phyloP scores from a whole-genome alignment of 2,329 filamentous ascomycete genomes.

The Diplocarpon rosae region DNA sequence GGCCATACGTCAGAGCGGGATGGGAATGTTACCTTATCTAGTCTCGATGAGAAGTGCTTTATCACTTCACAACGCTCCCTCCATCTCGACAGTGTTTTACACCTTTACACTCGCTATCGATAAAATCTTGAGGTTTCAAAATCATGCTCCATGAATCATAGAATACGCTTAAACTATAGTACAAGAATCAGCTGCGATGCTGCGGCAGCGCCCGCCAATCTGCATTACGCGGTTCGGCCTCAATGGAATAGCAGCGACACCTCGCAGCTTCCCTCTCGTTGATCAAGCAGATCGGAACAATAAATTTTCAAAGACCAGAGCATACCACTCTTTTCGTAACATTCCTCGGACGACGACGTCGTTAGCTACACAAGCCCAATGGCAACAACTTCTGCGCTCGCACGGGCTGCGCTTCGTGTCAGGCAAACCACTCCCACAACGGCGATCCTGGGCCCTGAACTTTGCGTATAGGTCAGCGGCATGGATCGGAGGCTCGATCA shows the following conservation, averaged over 20 bases:
- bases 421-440: conserved; percentile 40
- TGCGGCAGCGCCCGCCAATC: conserved; percentile 15
- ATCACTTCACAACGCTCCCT: not conserved
- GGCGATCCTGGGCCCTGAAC: conserved; percentile 38
- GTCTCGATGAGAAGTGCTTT: too few species aligned
- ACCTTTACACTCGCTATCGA: not conserved
- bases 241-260: conserved; percentile 2
- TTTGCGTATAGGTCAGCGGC: conserved; percentile 61
- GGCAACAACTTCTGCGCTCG: conserved; percentile 7
- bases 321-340: conserved; percentile 4
- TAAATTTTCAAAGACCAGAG: not conserved
- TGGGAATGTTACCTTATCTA: too few species aligned
- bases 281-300: not conserved
- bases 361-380: conserved; percentile 4
- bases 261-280: conserved; percentile 1
- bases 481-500: conserved; percentile 63
- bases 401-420: conserved; percentile 31
- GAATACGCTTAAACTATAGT: conserved; percentile 8
- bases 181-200: conserved; percentile 12
- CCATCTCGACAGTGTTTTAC: not conserved
- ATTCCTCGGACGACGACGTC: conserved; percentile 1
- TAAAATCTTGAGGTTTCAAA: not conserved
- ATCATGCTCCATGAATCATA: conserved; percentile 4
- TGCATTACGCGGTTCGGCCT: conserved; percentile 13
- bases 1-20: too few species aligned